Evolutionary conservation across 2,329 filamentous ascomycete genomes (phyloP).

Genomic region (Fusarium luffae): DNA sequence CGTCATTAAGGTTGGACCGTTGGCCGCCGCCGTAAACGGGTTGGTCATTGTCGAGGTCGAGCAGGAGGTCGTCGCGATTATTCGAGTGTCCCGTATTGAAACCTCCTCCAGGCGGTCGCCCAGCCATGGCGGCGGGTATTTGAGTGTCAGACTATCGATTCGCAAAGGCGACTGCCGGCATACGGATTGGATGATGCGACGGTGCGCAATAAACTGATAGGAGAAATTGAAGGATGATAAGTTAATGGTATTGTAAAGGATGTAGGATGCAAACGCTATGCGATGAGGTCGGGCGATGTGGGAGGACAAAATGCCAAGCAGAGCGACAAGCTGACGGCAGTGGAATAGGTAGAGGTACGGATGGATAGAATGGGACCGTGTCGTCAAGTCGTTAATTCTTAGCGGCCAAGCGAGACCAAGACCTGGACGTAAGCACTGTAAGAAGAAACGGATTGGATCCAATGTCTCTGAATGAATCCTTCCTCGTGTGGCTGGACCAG

Average conservation of each 20-base stretch:
- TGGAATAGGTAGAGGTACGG: conserved; percentile 1
- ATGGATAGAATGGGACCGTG: conserved; percentile 17
- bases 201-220: conserved; percentile 11
- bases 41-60: conserved; percentile 78
- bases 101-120: conserved; percentile 61
- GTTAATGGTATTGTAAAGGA: conserved; percentile 1
- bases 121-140: conserved; percentile 68
- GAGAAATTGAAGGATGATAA: not conserved
- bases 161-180: conserved; percentile 47
- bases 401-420: conserved; percentile 9
- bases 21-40: conserved; percentile 80
- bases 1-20: conserved; percentile 81
- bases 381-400: conserved; percentile 28
- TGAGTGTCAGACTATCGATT: conserved; percentile 47
- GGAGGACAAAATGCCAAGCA: conserved; percentile 32
- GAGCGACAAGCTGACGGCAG: conserved; percentile 33
- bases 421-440: conserved; percentile 29
- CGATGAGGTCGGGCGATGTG: conserved; percentile 28
- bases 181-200: conserved; percentile 45
- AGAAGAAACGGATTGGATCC: conserved; percentile 12
- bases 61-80: conserved; percentile 70
- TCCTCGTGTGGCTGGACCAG: conserved; percentile 25
- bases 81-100: conserved; percentile 62
- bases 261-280: conserved; percentile 8
- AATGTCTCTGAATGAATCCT: conserved; percentile 5